Percentiles rank a stretch among this genome's conserved stretches.
phyloP scores from a whole-genome alignment of 2,329 filamentous ascomycete species.

The Aspergillus bombycis region DNA sequence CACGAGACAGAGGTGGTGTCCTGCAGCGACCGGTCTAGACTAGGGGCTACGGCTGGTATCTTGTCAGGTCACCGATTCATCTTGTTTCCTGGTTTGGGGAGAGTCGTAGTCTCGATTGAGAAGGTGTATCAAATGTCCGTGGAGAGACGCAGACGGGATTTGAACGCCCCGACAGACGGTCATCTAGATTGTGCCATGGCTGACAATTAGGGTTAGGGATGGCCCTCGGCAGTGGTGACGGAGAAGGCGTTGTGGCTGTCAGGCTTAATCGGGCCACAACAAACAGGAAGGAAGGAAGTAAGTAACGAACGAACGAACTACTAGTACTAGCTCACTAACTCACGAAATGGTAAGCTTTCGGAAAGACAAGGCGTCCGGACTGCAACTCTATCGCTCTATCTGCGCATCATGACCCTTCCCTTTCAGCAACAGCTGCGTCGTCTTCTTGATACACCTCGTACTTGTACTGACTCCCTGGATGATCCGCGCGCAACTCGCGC shows the following conservation, averaged over 20 bases:
- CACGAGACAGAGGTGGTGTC: conserved; percentile 4
- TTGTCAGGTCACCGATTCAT: neutral
- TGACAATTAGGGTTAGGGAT: neutral
- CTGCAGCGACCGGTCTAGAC: conserved; percentile 11
- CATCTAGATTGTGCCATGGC: neutral
- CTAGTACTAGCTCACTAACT: too few relatives aligned
- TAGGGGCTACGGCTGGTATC: neutral
- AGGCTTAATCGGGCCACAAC: neutral
- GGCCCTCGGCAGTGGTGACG: conserved; percentile 10
- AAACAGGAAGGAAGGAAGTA: too few relatives aligned
- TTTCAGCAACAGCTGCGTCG: conserved; percentile 34
- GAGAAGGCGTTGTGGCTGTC: conserved; percentile 14
- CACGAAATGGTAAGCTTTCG: neutral
- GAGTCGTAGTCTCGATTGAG: neutral
- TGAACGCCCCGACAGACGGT: neutral
- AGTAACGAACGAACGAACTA: too few relatives aligned
- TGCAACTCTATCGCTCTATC: neutral
- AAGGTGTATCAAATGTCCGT: neutral
- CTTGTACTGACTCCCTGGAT: conserved; percentile 62
- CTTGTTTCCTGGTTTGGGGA: neutral
- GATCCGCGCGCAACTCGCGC: conserved; percentile 59
- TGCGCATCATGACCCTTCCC: neutral
- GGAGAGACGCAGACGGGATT: neutral
- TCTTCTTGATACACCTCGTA: conserved; percentile 66
- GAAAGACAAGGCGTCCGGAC: neutral